A percentile compares a stretch with the other conserved stretches of the same genome.
Evolutionary conservation across 257 asterid genomes (phyloP).

Genomic region (Buddleja alternifolia): DNA sequence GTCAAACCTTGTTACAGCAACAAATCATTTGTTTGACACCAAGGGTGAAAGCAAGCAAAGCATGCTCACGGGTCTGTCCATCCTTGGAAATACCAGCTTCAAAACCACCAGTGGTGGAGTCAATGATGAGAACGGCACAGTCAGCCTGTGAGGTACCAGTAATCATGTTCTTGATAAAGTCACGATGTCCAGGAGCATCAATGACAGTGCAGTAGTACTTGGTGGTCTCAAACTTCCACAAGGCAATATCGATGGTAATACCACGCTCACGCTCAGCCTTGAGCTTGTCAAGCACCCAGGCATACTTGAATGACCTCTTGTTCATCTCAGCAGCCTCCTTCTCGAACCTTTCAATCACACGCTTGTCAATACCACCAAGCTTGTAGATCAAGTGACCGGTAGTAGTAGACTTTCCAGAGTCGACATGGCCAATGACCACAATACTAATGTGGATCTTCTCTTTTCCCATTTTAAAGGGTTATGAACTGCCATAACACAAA

Average conservation of each 20-base stretch:
- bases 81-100: slow-evolving; percentile 80
- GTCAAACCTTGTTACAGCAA: slow-evolving; percentile 64
- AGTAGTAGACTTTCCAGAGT: slow-evolving; percentile 61
- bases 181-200: slow-evolving; percentile 76
- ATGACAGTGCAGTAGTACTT: slow-evolving; percentile 70
- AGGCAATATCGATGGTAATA: slow-evolving; percentile 66
- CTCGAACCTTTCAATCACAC: slow-evolving; percentile 62
- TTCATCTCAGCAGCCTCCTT: slow-evolving; percentile 50
- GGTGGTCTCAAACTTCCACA: slow-evolving; percentile 78
- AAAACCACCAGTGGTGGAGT: slow-evolving; percentile 74
- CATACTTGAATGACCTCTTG: slow-evolving; percentile 32
- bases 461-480: slow-evolving; percentile 42
- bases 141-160: slow-evolving; percentile 75
- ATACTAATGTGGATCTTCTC: slow-evolving; percentile 55
- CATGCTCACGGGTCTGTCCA: slow-evolving; percentile 77
- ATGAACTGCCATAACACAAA: not conserved
- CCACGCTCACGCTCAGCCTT: slow-evolving; percentile 82
- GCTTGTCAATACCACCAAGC: slow-evolving; percentile 67
- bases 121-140: slow-evolving; percentile 68
- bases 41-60: slow-evolving; percentile 67
- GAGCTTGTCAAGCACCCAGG: slow-evolving; percentile 80
- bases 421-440: slow-evolving; percentile 63
- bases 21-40: slow-evolving; percentile 73
- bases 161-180: slow-evolving; percentile 67
- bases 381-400: slow-evolving; percentile 63